Conservation (phyloP, 805 yeast genomes). For the Allodekkera sacchari region DNA sequence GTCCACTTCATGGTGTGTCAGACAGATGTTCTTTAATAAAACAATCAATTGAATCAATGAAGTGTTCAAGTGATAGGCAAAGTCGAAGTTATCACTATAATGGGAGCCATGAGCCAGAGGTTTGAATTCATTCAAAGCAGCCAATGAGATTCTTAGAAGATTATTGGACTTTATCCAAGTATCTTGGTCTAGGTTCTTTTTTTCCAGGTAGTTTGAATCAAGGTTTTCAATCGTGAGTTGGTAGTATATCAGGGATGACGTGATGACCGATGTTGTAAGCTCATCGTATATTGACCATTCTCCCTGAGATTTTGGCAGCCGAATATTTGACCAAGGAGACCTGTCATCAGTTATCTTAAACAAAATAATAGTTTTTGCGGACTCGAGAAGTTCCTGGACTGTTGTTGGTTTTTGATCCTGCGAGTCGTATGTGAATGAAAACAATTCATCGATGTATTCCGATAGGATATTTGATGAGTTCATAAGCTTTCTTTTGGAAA, state of each 20-base stretch:
- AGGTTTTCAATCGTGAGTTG: constrained; percentile 11
- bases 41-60: constrained; percentile 16
- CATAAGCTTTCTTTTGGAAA: constrained; percentile 12
- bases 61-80: constrained; percentile 11
- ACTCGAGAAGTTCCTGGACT: constrained; percentile 7
- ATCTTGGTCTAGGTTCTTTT: constrained; percentile 7
- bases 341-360: constrained; percentile 1
- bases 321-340: constrained; percentile 16
- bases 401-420: not conserved
- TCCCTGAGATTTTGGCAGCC: not conserved
- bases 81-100: constrained; percentile 7
- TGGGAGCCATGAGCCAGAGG: constrained; percentile 1
- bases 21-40: constrained; percentile 15
- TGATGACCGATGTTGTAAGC: constrained; percentile 11
- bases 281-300: constrained; percentile 21
- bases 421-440: constrained; percentile 5
- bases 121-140: constrained; percentile 12
- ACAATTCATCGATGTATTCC: constrained; percentile 17
- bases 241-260: constrained; percentile 12
- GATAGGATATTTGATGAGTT: constrained; percentile 18
- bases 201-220: constrained; percentile 5
- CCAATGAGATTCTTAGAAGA: constrained; percentile 14
- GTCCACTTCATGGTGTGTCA: constrained; percentile 13
- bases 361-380: constrained; percentile 5
- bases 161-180: constrained; percentile 18